Evolutionary conservation across 192 early-diverging fungal genomes (phyloP).

Genomic region (Phycomyces nitens): DNA sequence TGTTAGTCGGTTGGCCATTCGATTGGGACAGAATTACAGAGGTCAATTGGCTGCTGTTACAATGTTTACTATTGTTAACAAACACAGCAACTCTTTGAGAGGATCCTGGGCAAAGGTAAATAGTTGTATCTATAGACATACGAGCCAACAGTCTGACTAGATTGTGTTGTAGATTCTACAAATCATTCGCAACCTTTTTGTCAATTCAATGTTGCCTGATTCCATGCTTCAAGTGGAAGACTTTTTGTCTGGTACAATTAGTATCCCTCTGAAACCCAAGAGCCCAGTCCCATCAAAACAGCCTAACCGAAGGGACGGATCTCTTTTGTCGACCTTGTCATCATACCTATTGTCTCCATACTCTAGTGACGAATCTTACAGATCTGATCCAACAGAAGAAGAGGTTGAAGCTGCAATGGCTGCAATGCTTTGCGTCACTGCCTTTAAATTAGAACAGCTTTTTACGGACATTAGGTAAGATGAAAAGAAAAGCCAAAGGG

Average conservation of each 20-base stretch:
- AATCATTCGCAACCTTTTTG: conserved; percentile 73
- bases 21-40: conserved; percentile 86
- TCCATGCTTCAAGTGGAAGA: conserved; percentile 68
- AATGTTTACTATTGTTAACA: conserved; percentile 70
- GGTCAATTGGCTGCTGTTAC: conserved; percentile 89
- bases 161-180: conserved; percentile 50
- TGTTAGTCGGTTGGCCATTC: conserved; percentile 65
- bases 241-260: conserved; percentile 64
- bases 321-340: conserved; percentile 73
- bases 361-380: conserved; percentile 47
- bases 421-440: conserved; percentile 63
- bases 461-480: conserved; percentile 66
- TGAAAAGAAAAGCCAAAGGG: background rate
- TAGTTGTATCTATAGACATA: conserved; percentile 12
- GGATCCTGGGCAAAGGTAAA: conserved; percentile 68
- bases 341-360: conserved; percentile 71
- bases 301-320: conserved; percentile 50
- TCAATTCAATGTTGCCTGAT: conserved; percentile 69
- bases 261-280: conserved; percentile 60
- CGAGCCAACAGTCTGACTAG: background rate
- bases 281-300: conserved; percentile 33
- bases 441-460: conserved; percentile 68
- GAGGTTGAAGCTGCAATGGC: conserved; percentile 65
- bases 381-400: conserved; percentile 64
- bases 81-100: conserved; percentile 67